Evolutionary conservation across 2,329 filamentous ascomycete genomes (phyloP).

Genomic region (Talaromyces sp.): DNA sequence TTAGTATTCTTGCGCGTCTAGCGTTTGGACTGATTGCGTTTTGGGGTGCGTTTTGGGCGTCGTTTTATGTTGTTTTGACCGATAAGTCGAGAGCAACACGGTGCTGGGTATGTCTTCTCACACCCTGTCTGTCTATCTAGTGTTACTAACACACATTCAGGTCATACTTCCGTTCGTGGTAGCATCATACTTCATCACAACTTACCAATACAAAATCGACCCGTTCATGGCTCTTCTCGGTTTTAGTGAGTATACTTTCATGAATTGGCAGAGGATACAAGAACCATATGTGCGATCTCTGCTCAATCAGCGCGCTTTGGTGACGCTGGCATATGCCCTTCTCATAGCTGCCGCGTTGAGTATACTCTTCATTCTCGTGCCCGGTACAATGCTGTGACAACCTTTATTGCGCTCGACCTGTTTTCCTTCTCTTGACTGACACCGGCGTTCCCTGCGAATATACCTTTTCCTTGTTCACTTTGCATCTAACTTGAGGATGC

Average conservation of each 20-base stretch:
- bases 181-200: constrained; percentile 81
- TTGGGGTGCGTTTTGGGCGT: constrained; percentile 91
- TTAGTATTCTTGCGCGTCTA: constrained; percentile 79
- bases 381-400: constrained; percentile 55
- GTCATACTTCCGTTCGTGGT: constrained; percentile 86
- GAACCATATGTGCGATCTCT: constrained; percentile 89
- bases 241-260: constrained; percentile 93
- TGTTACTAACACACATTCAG: constrained; percentile 38
- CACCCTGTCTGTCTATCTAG: neutral
- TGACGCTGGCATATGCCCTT: constrained; percentile 72
- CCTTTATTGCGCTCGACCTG: neutral
- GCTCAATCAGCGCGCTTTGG: constrained; percentile 75
- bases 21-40: constrained; percentile 81
- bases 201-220: constrained; percentile 94
- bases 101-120: constrained; percentile 67
- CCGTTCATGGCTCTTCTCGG: constrained; percentile 85
- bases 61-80: constrained; percentile 89
- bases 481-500: neutral
- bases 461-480: constrained; percentile 10
- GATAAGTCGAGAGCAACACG: constrained; percentile 69
- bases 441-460: constrained; percentile 14
- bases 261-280: constrained; percentile 81
- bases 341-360: constrained; percentile 78
- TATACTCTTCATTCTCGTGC: constrained; percentile 90
- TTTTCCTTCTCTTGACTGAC: neutral